Conservation (phyloP, 352 stramenopile species). For the Phytophthora pini region DNA sequence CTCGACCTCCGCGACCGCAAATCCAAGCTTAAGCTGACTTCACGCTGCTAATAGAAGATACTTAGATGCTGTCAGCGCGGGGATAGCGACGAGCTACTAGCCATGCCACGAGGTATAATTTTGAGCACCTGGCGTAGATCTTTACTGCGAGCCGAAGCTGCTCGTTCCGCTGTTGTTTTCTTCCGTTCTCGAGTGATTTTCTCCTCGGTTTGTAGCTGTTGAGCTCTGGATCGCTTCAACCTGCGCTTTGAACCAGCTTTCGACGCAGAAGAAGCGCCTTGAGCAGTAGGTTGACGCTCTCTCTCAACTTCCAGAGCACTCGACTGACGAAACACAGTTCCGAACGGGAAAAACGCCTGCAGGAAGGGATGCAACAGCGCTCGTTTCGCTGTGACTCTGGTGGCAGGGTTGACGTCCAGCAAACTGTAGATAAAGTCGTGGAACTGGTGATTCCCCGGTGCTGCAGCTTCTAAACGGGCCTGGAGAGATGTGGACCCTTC, state of each 20-base stretch:
- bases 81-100: slow-evolving; percentile 25
- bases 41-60: background rate
- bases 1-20: slow-evolving; percentile 15
- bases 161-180: slow-evolving; percentile 19
- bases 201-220: slow-evolving; percentile 9
- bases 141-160: slow-evolving; percentile 32
- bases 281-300: slow-evolving; percentile 4
- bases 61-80: slow-evolving; percentile 11
- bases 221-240: slow-evolving; percentile 7
- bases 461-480: slow-evolving; percentile 40
- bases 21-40: slow-evolving; percentile 13
- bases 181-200: slow-evolving; percentile 18
- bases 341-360: slow-evolving; percentile 72
- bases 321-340: slow-evolving; percentile 50
- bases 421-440: slow-evolving; percentile 61
- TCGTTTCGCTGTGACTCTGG: slow-evolving; percentile 49
- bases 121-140: slow-evolving; percentile 42
- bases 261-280: slow-evolving; percentile 1
- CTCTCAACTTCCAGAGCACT: slow-evolving; percentile 2
- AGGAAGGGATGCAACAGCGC: slow-evolving; percentile 78
- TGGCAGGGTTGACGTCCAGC: slow-evolving; percentile 55
- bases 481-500: slow-evolving; percentile 15
- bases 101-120: slow-evolving; percentile 30
- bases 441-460: slow-evolving; percentile 41
- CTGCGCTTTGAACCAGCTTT: slow-evolving; percentile 28